Percentiles rank a stretch among this genome's conserved stretches.
Evolutionary conservation across 176 grass and related monocot genomes (phyloP).

Genomic region (Rhynchospora breviuscula): DNA sequence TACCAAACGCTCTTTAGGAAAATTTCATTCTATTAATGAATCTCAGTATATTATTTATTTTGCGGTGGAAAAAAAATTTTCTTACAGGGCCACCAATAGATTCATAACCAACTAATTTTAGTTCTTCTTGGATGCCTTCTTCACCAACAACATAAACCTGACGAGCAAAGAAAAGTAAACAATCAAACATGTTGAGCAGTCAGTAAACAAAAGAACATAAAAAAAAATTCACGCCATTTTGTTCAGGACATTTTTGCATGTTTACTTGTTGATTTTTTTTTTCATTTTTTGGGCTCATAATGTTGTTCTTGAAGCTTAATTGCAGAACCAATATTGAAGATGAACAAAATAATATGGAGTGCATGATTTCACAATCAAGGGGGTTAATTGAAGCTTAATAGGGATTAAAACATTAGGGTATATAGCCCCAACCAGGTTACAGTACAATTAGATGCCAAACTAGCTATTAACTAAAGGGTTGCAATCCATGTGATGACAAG

Average conservation of each 20-base stretch:
- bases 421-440: neutral
- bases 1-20: neutral
- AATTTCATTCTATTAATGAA: neutral
- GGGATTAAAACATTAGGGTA: neutral
- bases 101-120: conserved; percentile 76
- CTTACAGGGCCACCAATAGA: conserved; percentile 95
- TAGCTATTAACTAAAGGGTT: neutral
- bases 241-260: neutral
- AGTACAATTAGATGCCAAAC: neutral
- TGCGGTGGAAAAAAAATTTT: neutral
- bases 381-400: neutral
- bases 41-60: too few relatives aligned
- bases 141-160: conserved; percentile 97
- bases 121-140: conserved; percentile 92
- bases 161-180: conserved; percentile 25
- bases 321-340: neutral
- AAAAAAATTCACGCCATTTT: neutral
- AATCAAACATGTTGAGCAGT: neutral
- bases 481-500: neutral
- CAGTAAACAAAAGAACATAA: neutral
- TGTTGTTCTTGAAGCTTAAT: neutral
- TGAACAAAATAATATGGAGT: neutral
- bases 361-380: neutral
- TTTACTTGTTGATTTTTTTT: neutral
- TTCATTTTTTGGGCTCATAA: neutral